These are phyloP conservation scores for Saitozyma podzolica DNA, from an alignment of 768 basidiomycete genomes.

Conservation along the genomic window DNA sequence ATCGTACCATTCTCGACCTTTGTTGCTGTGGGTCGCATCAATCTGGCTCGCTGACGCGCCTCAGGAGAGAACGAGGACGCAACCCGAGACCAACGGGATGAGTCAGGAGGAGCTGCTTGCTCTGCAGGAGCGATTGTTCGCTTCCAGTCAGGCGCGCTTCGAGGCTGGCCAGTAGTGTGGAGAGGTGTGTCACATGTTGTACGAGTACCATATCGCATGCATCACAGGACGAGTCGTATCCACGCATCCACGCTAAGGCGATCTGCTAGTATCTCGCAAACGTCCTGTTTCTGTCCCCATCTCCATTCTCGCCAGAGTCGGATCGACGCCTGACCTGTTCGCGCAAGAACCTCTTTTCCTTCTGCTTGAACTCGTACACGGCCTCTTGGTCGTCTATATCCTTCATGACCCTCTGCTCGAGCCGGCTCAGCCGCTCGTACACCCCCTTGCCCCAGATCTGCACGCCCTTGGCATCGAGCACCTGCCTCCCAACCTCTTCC, in stretches of 20 bases:
- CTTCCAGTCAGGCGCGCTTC: conserved; percentile 67
- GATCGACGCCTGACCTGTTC: too few relatives aligned
- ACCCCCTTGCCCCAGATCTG: conserved; percentile 25
- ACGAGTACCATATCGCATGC: too few relatives aligned
- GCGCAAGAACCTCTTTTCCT: conserved; percentile 6
- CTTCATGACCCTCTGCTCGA: conserved; percentile 38
- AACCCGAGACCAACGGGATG: conserved; percentile 70
- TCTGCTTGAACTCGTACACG: conserved; percentile 17
- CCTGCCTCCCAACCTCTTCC: conserved; percentile 58
- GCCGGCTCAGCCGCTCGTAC: conserved; percentile 15
- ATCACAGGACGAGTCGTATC: too few relatives aligned
- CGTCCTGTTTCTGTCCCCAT: too few relatives aligned
- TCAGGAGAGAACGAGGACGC: conserved; percentile 42
- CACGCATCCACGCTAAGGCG: too few relatives aligned
- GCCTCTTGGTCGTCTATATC: conserved; percentile 34
- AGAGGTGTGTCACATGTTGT: too few relatives aligned
- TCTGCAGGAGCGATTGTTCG: conserved; percentile 88
- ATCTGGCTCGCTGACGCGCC: neutral
- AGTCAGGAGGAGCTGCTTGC: conserved; percentile 85
- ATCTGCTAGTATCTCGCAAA: too few relatives aligned
- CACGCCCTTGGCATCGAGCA: conserved; percentile 4
- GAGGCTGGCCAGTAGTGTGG: conserved; percentile 42
- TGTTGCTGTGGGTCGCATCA: neutral
- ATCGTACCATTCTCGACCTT: conserved; percentile 4
- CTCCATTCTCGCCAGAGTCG: too few relatives aligned